Evolutionary conservation across 371 early-diverging fungal genomes (phyloP).

Genomic region (Rhizopus arrhizus): DNA sequence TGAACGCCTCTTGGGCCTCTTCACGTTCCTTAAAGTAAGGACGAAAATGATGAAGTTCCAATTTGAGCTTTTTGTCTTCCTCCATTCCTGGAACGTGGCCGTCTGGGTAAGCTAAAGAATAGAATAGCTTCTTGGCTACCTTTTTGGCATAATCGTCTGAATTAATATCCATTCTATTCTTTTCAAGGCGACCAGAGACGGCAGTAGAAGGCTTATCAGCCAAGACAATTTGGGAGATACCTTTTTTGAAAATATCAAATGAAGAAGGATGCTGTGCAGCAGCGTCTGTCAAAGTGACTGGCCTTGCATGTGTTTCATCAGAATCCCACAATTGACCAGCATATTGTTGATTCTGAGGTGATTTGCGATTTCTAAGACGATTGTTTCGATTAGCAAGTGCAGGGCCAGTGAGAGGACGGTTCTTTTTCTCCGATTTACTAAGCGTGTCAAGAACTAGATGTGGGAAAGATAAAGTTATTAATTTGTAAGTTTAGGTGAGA

Average conservation of each 20-base stretch:
- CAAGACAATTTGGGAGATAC: constrained; percentile 36
- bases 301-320: not conserved
- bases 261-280: constrained; percentile 16
- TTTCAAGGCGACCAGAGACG: constrained; percentile 29
- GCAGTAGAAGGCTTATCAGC: constrained; percentile 38
- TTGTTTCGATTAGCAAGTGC: not conserved
- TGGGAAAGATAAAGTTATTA: not conserved
- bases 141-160: constrained; percentile 51
- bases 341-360: not conserved
- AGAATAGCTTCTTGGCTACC: constrained; percentile 47
- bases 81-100: constrained; percentile 19
- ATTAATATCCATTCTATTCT: constrained; percentile 46
- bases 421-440: constrained; percentile 44
- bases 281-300: not conserved
- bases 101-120: constrained; percentile 39
- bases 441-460: constrained; percentile 44
- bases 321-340: not conserved
- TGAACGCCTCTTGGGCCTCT: constrained; percentile 66
- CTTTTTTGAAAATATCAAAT: constrained; percentile 34
- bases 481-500: not conserved
- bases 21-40: constrained; percentile 58
- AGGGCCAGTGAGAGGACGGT: constrained; percentile 25
- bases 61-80: constrained; percentile 25
- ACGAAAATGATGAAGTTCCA: constrained; percentile 51
- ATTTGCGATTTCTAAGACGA: constrained; percentile 21